Conservation (phyloP, 164 flowering plant genomes). For the Cinnamomum chago region DNA sequence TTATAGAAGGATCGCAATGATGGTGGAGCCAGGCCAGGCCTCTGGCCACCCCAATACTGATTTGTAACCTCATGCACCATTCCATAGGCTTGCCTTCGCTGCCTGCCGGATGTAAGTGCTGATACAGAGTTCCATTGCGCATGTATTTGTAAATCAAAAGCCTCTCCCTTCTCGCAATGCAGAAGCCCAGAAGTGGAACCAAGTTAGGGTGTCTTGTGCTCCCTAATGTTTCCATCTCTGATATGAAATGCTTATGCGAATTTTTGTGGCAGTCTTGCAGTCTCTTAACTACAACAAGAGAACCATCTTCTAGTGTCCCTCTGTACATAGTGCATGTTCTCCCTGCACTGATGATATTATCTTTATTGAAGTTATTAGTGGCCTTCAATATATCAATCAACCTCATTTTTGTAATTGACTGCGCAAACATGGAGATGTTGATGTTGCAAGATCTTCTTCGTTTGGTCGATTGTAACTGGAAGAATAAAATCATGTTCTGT, state of each 20-base stretch:
- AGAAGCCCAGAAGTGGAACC: slow-evolving; percentile 31
- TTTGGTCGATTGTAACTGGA: not conserved
- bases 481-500: not conserved
- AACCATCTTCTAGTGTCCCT: slow-evolving; percentile 22
- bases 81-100: slow-evolving; percentile 11
- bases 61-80: slow-evolving; percentile 20
- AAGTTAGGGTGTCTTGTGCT: slow-evolving; percentile 18
- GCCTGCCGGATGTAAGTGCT: slow-evolving; percentile 17
- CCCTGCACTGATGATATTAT: slow-evolving; percentile 18
- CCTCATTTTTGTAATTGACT: slow-evolving; percentile 14
- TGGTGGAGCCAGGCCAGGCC: slow-evolving; percentile 30
- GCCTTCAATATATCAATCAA: slow-evolving; percentile 23
- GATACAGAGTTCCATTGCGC: slow-evolving; percentile 29
- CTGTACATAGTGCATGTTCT: slow-evolving; percentile 25
- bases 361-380: slow-evolving; percentile 20
- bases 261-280: slow-evolving; percentile 18
- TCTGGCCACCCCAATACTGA: slow-evolving; percentile 19
- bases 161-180: slow-evolving; percentile 30
- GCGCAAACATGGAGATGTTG: slow-evolving; percentile 46
- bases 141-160: slow-evolving; percentile 34
- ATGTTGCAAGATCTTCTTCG: slow-evolving; percentile 4
- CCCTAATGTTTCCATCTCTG: slow-evolving; percentile 22
- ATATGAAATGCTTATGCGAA: slow-evolving; percentile 20
- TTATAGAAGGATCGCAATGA: slow-evolving; percentile 17
- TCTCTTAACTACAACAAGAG: slow-evolving; percentile 19